Percentiles rank a stretch among this genome's conserved stretches.
phyloP scores from a whole-genome alignment of 2,329 filamentous ascomycete genomes.

The Botrytis medusae region DNA sequence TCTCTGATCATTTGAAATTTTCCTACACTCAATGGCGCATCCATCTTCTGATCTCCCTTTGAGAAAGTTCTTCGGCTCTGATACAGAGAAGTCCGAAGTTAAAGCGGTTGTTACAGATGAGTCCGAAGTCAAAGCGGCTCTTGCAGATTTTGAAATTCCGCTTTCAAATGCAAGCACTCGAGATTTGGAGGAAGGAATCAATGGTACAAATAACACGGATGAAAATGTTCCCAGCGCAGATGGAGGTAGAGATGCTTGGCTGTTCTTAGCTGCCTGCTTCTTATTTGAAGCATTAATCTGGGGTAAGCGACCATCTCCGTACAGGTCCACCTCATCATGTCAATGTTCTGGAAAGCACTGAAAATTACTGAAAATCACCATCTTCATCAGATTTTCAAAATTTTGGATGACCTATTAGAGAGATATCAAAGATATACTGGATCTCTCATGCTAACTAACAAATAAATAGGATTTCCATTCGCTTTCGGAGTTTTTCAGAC shows the following conservation, averaged over 20 bases:
- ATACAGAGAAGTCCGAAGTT: background rate
- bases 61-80: background rate
- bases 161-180: background rate
- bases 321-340: background rate
- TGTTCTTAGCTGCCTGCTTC: constrained; percentile 52
- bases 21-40: background rate
- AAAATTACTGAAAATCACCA: background rate
- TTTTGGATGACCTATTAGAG: background rate
- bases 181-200: background rate
- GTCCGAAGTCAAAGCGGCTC: too few relatives aligned
- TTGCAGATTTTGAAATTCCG: background rate
- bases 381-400: background rate
- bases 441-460: background rate
- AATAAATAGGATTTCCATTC: constrained; percentile 40
- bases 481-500: constrained; percentile 47
- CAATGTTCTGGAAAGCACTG: background rate
- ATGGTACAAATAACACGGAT: background rate
- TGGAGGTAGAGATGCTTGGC: constrained; percentile 51
- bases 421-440: background rate
- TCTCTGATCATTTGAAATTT: background rate
- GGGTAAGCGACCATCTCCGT: constrained; percentile 42
- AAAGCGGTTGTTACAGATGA: background rate
- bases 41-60: background rate
- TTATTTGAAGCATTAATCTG: constrained; percentile 54
- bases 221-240: constrained; percentile 45